Percentiles rank a stretch among this genome's conserved stretches.
phyloP scores from a whole-genome alignment of 768 basidiomycete species.

The Lactarius hengduanensis region DNA sequence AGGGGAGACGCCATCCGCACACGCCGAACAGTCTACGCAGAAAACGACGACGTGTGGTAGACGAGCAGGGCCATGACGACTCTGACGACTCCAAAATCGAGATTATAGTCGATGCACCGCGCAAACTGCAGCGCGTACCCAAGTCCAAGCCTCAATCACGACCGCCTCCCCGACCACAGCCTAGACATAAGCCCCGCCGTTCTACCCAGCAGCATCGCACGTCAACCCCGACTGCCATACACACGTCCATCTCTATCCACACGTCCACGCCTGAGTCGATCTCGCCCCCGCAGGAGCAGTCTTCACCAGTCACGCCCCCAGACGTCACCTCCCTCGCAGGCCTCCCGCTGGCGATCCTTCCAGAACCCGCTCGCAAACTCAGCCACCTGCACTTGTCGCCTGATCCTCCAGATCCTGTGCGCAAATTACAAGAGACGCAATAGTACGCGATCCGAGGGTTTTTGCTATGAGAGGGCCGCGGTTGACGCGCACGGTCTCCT shows the following conservation, averaged over 20 bases:
- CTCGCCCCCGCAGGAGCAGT: not conserved
- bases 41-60: slow-evolving; percentile 7
- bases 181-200: not conserved
- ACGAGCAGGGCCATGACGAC: not conserved
- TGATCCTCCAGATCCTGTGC: too few relatives aligned
- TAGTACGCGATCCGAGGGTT: too few relatives aligned
- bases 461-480: slow-evolving; percentile 12
- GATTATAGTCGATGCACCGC: not conserved
- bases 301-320: not conserved
- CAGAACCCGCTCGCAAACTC: not conserved
- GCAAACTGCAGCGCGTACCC: not conserved
- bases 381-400: slow-evolving; percentile 4
- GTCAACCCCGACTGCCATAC: not conserved
- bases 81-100: not conserved
- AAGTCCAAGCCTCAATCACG: not conserved
- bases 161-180: not conserved
- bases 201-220: not conserved
- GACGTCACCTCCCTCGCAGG: not conserved
- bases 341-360: slow-evolving; percentile 14
- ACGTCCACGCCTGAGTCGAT: not conserved
- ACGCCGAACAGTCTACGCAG: not conserved
- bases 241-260: not conserved
- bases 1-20: not conserved
- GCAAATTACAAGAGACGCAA: too few relatives aligned
- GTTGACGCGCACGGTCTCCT: slow-evolving; percentile 24